Conservation (phyloP, 2,329 filamentous ascomycete species). For the Laburnicola sp. region DNA sequence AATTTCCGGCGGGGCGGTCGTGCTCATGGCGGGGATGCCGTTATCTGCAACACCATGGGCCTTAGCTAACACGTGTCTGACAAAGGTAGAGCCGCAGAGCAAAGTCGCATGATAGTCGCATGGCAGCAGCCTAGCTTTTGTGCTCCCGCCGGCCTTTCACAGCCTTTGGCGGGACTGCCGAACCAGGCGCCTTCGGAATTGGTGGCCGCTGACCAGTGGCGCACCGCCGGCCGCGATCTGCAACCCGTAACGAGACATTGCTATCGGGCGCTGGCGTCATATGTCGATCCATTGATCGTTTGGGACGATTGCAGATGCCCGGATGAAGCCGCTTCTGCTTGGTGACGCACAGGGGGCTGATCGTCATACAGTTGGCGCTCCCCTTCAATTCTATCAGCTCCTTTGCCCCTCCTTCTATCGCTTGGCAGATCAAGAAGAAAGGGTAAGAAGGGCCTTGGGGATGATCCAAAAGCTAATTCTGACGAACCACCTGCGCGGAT, state of each 20-base stretch:
- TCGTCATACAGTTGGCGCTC: too few species aligned
- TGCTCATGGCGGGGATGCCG: not conserved
- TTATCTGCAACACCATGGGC: not conserved
- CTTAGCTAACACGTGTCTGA: not conserved
- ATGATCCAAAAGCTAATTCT: too few species aligned
- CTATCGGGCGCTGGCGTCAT: too few species aligned
- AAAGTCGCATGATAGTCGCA: conserved; percentile 6
- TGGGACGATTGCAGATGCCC: too few species aligned
- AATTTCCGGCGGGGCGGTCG: not conserved
- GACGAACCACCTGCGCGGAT: too few species aligned
- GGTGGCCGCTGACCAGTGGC: not conserved
- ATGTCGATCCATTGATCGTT: too few species aligned
- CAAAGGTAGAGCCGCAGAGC: not conserved
- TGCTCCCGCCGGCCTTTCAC: not conserved
- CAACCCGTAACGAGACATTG: not conserved
- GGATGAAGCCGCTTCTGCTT: too few species aligned
- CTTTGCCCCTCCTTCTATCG: too few species aligned
- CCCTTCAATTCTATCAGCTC: too few species aligned
- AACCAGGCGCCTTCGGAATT: not conserved
- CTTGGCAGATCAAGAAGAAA: too few species aligned
- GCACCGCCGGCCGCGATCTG: not conserved
- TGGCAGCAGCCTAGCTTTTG: conserved; percentile 10
- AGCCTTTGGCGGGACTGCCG: not conserved
- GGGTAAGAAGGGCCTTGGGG: too few species aligned
- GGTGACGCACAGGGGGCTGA: too few species aligned